Base-by-base conservation (phyloP, 2,329 filamentous ascomycete species). In the Fusarium pseudonygamai region DNA sequence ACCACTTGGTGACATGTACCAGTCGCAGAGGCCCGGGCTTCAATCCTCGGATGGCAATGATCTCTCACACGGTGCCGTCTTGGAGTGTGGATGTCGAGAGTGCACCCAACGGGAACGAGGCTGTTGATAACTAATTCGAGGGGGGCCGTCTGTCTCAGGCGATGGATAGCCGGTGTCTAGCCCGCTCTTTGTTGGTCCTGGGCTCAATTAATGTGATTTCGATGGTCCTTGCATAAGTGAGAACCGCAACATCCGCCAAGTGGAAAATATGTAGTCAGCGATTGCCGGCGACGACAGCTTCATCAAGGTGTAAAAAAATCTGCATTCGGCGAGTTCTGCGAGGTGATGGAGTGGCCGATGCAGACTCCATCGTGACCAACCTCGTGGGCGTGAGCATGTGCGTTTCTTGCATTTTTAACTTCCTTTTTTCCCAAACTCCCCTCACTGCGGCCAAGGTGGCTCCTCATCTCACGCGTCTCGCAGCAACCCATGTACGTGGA, bases 401-500 rank as follows among this genome's bases (percentile, higher is more conserved):
- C 36, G 11, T 50, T 58, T 60, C 58, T 60, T 55, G 61, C 65
- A 68, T 47, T 56, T 72, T 72, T 75, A 70, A 58, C 34, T 72
- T 60, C 30, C 36, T 46, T 53, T 30, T 43, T 62, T 34, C 45
- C 40, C 47, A 57, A 49, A 34, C 60, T 53, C 63, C 69, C 74
- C 60, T 76, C 68, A 69, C 74, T 71, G 64, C 62, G 64, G 50
- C 47, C 64, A 55, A 64, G 62, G 67, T 73, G 55, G 63, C 40
- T 73, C 63, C 64, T 52, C 60, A 63, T 67, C 55, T 76, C 75
- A 78, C 76, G 76, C 76, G 76, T 75, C 75, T 74, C 73, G 76
- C 75, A 78, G 73, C 72, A 76, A 69, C 62, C 76, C 76, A 76
- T 78, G 75, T 68, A 76, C 76, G 75, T 74, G 73, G 67, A 56